A percentile compares a stretch with the other conserved stretches of the same genome.
These are phyloP conservation scores for Stachybotrys elegans DNA, from an alignment of 2,329 filamentous ascomycete genomes.

Conservation along the genomic window DNA sequence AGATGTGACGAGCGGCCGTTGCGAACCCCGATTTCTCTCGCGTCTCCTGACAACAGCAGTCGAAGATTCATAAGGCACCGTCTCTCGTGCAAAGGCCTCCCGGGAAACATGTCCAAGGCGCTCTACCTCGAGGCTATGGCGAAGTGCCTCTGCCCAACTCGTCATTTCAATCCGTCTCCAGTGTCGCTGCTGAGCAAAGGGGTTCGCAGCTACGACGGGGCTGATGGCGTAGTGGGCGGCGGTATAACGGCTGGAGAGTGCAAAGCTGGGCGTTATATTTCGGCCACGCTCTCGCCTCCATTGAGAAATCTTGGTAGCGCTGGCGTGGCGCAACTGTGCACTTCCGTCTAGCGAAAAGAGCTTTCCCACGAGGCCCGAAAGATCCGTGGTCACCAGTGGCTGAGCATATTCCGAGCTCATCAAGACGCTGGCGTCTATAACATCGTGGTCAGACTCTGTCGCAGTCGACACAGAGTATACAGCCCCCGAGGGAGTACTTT, in stretches of 20 bases:
- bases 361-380: slow-evolving; percentile 61
- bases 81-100: slow-evolving; percentile 5
- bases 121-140: slow-evolving; percentile 28
- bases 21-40: neutral
- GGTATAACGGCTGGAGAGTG: slow-evolving; percentile 5
- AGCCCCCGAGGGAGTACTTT: slow-evolving; percentile 31
- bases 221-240: slow-evolving; percentile 4
- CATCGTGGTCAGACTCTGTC: slow-evolving; percentile 65
- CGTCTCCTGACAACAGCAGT: neutral
- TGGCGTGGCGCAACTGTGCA: slow-evolving; percentile 74
- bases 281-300: slow-evolving; percentile 50
- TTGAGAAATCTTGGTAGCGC: slow-evolving; percentile 73
- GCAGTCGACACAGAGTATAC: slow-evolving; percentile 77
- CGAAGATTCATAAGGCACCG: neutral
- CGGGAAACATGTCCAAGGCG: slow-evolving; percentile 17
- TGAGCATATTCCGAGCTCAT: slow-evolving; percentile 91
- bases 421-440: slow-evolving; percentile 86
- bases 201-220: slow-evolving; percentile 8
- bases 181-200: slow-evolving; percentile 13
- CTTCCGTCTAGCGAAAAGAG: slow-evolving; percentile 76
- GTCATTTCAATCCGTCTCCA: slow-evolving; percentile 28
- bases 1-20: neutral
- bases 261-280: neutral
- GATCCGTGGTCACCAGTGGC: slow-evolving; percentile 72
- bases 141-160: slow-evolving; percentile 31